Base-by-base conservation (phyloP, 1,139 yeast genomes). In the Pichia sp. region DNA sequence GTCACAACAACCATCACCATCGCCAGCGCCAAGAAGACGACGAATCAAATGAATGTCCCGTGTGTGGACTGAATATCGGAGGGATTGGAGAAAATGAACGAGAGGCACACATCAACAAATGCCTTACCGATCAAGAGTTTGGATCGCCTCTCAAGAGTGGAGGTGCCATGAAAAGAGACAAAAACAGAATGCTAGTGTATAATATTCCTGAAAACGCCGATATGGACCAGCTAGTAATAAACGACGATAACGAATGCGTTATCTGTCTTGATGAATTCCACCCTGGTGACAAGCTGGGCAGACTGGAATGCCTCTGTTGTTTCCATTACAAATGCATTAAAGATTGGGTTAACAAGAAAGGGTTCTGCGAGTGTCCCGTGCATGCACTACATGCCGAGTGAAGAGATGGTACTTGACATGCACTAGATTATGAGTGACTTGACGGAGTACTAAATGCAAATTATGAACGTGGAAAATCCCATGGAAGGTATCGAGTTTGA, bases 301-400 rank as follows among this genome's bases (percentile, higher is more conserved):
- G 99, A 34, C 69, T 94, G 47, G 99, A 93, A 65, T 94, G 99
- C 65, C 73, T 94, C 22, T 94, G 99, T 63, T 87, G 91, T 39
- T 94, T 88, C 65, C 99, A 94, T 63, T 89, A 90, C 63, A 72
- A 76, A 54, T 93, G 99, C 66, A 93, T 93, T 56, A 81, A 85
- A 64, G 84, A 81, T 54, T 93, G 99, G 99, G 88, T 91, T 61
- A 76, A 80, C 53, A 80, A 84, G 67, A 89, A 86, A 64, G 94
- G 96, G 0, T 83, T 77, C 19, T 89, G 94, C 8, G 88, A 84
- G 55, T 88, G 96, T 65, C 96, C 96, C 0, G 89, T 88, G 20
- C 96, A 88, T 65, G 72, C 79, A 12, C 66, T 74, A 5, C 75
- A 73, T 50, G 44, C 56, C 4, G 45, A 47, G 27, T 46, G n/a